Evolutionary conservation across 2,329 filamentous ascomycete genomes (phyloP).

Genomic region (Curvularia sp.): DNA sequence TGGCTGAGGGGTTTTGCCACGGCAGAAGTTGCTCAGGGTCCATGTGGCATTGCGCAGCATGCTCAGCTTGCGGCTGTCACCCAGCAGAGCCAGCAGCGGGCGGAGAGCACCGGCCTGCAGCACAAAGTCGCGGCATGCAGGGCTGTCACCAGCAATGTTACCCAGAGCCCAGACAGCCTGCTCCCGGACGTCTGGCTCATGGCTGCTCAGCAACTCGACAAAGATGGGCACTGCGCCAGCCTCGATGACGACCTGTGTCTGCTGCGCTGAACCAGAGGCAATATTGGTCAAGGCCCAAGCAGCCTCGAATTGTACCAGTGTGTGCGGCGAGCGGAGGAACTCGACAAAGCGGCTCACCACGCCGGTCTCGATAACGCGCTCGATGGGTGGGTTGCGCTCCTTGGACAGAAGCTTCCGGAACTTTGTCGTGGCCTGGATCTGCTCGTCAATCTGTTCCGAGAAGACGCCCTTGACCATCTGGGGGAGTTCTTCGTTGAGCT

Average conservation of each 20-base stretch:
- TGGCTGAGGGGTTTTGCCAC: constrained; percentile 98
- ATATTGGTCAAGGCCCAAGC: constrained; percentile 99
- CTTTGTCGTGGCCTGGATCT: constrained; percentile 97
- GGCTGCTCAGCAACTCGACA: constrained; percentile 92
- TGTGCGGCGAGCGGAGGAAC: constrained; percentile 96
- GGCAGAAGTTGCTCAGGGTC: constrained; percentile 99
- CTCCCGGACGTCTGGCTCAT: constrained; percentile 95
- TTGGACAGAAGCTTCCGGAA: constrained; percentile 98
- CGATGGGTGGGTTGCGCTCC: constrained; percentile 98
- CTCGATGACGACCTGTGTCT: constrained; percentile 99
- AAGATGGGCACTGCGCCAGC: constrained; percentile 98
- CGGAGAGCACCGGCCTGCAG: constrained; percentile 88
- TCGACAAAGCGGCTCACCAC: constrained; percentile 97
- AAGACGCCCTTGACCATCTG: constrained; percentile 98
- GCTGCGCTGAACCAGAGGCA: constrained; percentile 92
- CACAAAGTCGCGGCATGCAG: constrained; percentile 95
- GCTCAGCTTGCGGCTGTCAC: constrained; percentile 97
- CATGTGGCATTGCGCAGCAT: constrained; percentile 99
- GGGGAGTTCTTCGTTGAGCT: constrained; percentile 98
- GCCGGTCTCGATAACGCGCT: constrained; percentile 98
- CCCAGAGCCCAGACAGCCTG: constrained; percentile 98
- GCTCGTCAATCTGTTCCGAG: constrained; percentile 96
- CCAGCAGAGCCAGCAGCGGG: constrained; percentile 85
- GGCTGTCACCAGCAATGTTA: constrained; percentile 98
- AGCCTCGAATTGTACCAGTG: constrained; percentile 97